Evolutionary conservation across 2,329 filamentous ascomycete genomes (phyloP), one percentile per base, ranked within the genome.

Genomic region (Paecilomyces niveus): DNA sequence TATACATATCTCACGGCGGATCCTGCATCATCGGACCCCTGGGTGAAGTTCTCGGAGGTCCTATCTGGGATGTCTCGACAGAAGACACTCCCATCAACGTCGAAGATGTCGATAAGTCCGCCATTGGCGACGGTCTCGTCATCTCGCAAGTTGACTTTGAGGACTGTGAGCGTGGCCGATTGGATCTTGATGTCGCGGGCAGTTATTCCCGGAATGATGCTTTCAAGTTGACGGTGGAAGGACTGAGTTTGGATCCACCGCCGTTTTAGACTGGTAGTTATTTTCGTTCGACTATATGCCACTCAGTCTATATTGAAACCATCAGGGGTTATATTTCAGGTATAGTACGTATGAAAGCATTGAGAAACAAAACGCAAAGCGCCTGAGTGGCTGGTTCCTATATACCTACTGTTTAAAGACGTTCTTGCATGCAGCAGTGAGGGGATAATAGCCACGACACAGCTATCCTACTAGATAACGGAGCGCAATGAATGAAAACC

Each of bases 161-260:
- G 54, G 91, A 96, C 64, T 96, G 92, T 66, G 84, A 92, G 64
- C 81, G 90, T 9, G 92, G 92, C 0, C 79, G 90, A 56, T 72
- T 96, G 63, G 92, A 96, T 71, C 72, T 96, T 53, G 92, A 96
- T 76, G 86, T 90, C 39, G 90, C 85, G 1, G 92, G 92, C 0
- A 92, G 88, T 69, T 96, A 96, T 73, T 92, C 90, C 2, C 82
- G 91, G 70, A 89, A 82, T 62, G 86, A 87, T 69, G 78, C 82
- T 15, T 87, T 87, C 68, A 79, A 80, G 63, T 68, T 87, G 57
- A 81, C 74, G 0, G 84, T 87, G 2, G 80, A 85, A 55, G 85
- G 84, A 0, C 64, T 87, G 64, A 83, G 86, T 67, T 65, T 87
- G 54, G 79, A 76, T 57, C 84, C 84, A 5, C 84, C 84, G n/a